Percentiles rank a stretch among this genome's conserved stretches.
Evolutionary conservation across 306 rosid genomes (phyloP).

Genomic region (Geum urbanum): DNA sequence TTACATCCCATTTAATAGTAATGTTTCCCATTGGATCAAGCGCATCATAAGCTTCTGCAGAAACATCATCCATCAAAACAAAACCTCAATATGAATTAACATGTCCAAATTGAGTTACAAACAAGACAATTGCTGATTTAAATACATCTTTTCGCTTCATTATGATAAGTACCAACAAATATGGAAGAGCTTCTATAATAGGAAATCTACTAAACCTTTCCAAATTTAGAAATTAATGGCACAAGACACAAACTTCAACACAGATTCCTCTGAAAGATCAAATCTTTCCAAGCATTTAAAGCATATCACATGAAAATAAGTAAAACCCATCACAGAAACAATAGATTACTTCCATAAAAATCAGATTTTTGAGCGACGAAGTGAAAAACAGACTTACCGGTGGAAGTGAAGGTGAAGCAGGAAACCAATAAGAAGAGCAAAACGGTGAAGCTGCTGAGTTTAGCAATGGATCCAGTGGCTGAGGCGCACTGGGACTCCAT

Average conservation of each 20-base stretch:
- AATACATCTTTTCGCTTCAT: not conserved
- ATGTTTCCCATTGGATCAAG: constrained; percentile 89
- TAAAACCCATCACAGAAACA: constrained; percentile 22
- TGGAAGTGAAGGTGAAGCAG: constrained; percentile 62
- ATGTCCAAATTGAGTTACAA: not conserved
- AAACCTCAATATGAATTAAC: constrained; percentile 1
- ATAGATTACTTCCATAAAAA: constrained; percentile 3
- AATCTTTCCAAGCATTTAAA: not conserved
- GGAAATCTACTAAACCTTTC: not conserved
- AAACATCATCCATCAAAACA: constrained; percentile 25
- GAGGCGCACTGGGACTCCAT: constrained; percentile 43
- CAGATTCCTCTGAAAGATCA: not conserved
- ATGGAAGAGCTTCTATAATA: not conserved
- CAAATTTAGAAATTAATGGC: constrained; percentile 2
- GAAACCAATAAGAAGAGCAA: constrained; percentile 45
- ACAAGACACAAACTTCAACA: not conserved
- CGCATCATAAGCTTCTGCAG: constrained; percentile 81
- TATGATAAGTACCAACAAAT: not conserved
- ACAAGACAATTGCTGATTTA: not conserved
- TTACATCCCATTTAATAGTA: constrained; percentile 91
- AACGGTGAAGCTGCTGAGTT: constrained; percentile 35
- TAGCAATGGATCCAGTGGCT: constrained; percentile 46
- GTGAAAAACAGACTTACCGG: constrained; percentile 42
- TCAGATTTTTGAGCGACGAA: not conserved
- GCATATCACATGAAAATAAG: not conserved